Conservation (phyloP, 2,329 filamentous ascomycete species). For the Verticillium albo-atrum region DNA sequence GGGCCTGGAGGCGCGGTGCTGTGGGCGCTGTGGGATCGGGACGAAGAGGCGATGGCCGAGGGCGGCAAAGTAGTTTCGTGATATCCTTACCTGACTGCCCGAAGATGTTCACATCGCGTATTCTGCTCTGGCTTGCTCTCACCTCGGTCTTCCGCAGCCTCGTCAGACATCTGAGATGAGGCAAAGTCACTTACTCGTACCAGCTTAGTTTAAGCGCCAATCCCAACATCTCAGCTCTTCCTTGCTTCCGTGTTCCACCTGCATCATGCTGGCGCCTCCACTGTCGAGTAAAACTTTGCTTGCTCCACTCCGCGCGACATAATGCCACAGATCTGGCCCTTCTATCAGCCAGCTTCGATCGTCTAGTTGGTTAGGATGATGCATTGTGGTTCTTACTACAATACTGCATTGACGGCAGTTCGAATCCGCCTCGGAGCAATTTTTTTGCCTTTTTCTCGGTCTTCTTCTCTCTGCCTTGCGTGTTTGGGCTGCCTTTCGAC, state of each 20-base stretch:
- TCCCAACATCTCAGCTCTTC: not conserved
- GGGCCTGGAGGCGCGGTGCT: constrained; percentile 14
- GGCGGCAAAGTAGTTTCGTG: not conserved
- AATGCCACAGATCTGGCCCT: not conserved
- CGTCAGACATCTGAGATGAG: no score
- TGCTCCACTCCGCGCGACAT: not conserved
- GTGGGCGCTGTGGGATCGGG: constrained; percentile 14
- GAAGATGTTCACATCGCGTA: no score
- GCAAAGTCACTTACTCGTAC: no score
- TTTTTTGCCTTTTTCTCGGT: not conserved
- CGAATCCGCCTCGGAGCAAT: not conserved
- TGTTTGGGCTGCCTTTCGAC: no score
- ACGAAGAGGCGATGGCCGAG: constrained; percentile 4
- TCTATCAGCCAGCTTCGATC: not conserved
- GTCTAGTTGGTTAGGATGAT: not conserved
- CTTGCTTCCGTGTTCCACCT: not conserved
- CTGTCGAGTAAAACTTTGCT: not conserved
- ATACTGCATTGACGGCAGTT: not conserved
- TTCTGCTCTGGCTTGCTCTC: no score
- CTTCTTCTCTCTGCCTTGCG: no score
- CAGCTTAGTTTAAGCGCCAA: not conserved
- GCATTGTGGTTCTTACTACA: not conserved
- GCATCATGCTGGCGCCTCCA: not conserved
- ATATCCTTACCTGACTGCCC: no score
- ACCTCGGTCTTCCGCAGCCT: no score